Evolutionary conservation across 2,329 filamentous ascomycete genomes (phyloP).

Genomic region (Aspergillus candidus): DNA sequence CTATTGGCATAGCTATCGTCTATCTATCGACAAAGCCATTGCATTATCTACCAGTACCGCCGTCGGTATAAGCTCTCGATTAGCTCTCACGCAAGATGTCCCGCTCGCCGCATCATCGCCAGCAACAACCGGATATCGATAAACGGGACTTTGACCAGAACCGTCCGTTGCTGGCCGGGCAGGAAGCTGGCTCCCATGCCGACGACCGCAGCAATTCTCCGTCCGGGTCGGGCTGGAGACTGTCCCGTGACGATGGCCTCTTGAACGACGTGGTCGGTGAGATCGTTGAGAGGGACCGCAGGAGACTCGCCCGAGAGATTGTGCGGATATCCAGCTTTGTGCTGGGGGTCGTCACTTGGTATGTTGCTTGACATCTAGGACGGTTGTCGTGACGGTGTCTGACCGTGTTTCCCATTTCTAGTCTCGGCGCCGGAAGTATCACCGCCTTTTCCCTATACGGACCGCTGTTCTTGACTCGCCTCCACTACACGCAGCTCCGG

Average conservation of each 20-base stretch:
- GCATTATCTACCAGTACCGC: neutral
- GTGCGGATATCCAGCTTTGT: conserved; percentile 52
- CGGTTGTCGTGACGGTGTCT: neutral
- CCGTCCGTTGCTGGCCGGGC: conserved; percentile 25
- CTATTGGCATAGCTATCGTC: neutral
- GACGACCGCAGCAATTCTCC: conserved; percentile 23
- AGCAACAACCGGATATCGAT: conserved; percentile 28
- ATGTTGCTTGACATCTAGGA: conserved; percentile 10
- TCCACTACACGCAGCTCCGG: conserved; percentile 85
- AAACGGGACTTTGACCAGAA: conserved; percentile 44
- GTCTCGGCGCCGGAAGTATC: conserved; percentile 81
- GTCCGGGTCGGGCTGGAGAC: conserved; percentile 17
- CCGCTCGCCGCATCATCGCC: conserved; percentile 3
- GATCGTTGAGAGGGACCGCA: conserved; percentile 53
- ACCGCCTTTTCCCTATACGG: conserved; percentile 93
- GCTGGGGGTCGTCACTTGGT: conserved; percentile 57
- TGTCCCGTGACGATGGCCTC: conserved; percentile 38
- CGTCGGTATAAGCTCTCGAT: too few species aligned
- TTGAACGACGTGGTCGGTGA: conserved; percentile 57
- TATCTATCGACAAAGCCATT: neutral
- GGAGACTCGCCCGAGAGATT: conserved; percentile 48
- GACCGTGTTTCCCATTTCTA: conserved; percentile 17
- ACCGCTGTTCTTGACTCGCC: conserved; percentile 75
- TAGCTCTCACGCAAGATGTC: neutral
- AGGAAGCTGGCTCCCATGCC: conserved; percentile 12